A percentile compares a stretch with the other conserved stretches of the same genome.
Evolutionary conservation across 352 stramenopile genomes (phyloP).

Genomic region (Phytophthora fragariaefolia): DNA sequence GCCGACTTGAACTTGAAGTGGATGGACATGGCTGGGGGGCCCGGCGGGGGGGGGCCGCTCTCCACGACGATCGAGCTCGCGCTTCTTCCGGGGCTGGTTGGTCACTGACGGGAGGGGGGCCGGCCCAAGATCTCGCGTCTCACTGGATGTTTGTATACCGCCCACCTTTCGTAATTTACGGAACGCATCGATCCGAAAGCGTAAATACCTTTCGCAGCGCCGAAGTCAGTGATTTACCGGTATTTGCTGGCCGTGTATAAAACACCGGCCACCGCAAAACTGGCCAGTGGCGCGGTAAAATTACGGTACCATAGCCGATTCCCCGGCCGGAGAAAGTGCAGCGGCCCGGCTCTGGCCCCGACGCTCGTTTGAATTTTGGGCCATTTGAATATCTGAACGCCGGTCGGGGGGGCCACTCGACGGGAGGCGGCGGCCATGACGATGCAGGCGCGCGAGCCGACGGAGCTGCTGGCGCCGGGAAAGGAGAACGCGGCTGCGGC

Average conservation of each 20-base stretch:
- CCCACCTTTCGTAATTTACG: neutral
- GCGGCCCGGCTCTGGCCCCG: too few species aligned
- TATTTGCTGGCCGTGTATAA: too few species aligned
- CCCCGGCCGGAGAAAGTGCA: too few species aligned
- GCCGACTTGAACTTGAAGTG: constrained; percentile 93
- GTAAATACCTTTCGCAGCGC: too few species aligned
- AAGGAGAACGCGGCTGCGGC: constrained; percentile 38
- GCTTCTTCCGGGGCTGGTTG: constrained; percentile 30
- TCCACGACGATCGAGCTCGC: constrained; percentile 15
- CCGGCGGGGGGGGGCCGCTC: too few species aligned
- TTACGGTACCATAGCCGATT: too few species aligned
- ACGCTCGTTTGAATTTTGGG: too few species aligned
- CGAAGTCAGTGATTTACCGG: too few species aligned
- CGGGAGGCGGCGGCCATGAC: constrained; percentile 28
- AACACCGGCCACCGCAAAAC: too few species aligned
- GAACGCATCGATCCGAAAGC: too few species aligned
- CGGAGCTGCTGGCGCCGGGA: constrained; percentile 20
- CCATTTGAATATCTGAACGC: constrained; percentile 60
- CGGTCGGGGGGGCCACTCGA: neutral
- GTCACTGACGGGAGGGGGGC: constrained; percentile 22
- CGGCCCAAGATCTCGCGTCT: neutral
- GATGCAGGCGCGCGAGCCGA: constrained; percentile 38
- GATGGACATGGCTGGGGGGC: constrained; percentile 91
- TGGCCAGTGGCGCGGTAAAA: too few species aligned
- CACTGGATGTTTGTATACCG: neutral